Percentiles rank a stretch among this genome's conserved stretches.
Evolutionary conservation across 2,329 filamentous ascomycete species (phyloP).

Genomic region (Calonectria pteridis): DNA sequence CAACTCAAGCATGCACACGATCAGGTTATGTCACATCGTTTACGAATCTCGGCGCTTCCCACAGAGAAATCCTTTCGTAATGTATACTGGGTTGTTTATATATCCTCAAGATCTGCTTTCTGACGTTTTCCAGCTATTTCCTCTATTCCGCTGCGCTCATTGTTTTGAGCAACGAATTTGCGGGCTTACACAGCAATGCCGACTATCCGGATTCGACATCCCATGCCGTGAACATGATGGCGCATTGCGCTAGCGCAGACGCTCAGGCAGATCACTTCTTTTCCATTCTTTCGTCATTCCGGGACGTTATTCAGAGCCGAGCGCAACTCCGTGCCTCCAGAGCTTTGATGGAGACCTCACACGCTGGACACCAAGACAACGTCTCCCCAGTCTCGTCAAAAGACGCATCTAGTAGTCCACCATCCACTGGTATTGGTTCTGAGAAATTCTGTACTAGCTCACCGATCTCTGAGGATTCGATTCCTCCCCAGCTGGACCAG

Average conservation of each 20-base stretch:
- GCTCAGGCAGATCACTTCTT: constrained; percentile 62
- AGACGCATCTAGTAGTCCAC: background rate
- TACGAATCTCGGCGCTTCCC: constrained; percentile 60
- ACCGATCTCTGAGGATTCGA: background rate
- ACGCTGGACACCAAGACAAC: background rate
- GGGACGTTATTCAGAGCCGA: constrained; percentile 32
- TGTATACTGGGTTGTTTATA: constrained; percentile 57
- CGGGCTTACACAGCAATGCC: constrained; percentile 59
- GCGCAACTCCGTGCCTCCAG: background rate
- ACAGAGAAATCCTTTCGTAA: constrained; percentile 66
- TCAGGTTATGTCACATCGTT: constrained; percentile 61
- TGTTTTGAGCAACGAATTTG: constrained; percentile 69
- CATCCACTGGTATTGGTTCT: background rate
- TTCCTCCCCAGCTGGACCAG: background rate
- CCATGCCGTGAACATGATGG: constrained; percentile 61
- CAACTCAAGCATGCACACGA: constrained; percentile 62
- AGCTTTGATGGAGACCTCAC: background rate
- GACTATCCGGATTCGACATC: constrained; percentile 55
- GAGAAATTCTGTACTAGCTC: background rate
- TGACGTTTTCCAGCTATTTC: constrained; percentile 60
- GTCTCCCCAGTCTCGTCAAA: background rate
- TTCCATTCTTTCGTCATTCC: constrained; percentile 64
- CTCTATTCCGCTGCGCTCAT: constrained; percentile 68
- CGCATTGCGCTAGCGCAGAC: constrained; percentile 61
- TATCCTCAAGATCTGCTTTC: background rate